Evolutionary conservation across 78 protist species (phyloP), one percentile per base, ranked within the genome.

Genomic region (Tieghemostelium lacteum): DNA sequence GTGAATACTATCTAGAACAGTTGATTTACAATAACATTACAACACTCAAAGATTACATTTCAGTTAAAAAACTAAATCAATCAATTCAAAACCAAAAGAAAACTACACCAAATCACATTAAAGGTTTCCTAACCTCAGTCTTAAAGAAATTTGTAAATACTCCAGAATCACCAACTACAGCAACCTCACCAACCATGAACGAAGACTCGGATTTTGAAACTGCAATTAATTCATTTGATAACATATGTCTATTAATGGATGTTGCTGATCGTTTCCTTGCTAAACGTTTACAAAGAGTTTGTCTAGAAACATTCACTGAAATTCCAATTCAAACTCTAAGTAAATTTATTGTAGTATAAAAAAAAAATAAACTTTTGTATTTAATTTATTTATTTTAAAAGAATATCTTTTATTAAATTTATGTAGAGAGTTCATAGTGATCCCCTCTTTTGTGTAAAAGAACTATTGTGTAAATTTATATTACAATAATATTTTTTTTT

Each of bases 1-100:
- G 77, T 37, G 93, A 88, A 37, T n/a, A 75, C 58, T 77, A 63
- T 49, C 49, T 88, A 22, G 93, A 87, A 60, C 76, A 50, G 26
- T 45, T 69, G 70, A 73, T 87, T 24, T 62, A 64, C 7, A 29
- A 80, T 4, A 72, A 54, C 37, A 66, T 66, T 26, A 36, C 26
- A 34, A 37, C 37, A 67, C 29, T 65, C 49, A 19, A 42, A 73
- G 19, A 73, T 8, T 52, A 16, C 29, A 57, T 57, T 16, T 57
- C 63, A 7, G 14, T 16, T 5, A n/a, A 16, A 8, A 8, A 49
- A 49, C 55, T 49, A 8, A 7, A 57, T 57, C 8, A 4, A 7
- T 5, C 10, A 19, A 7, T 16, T 10, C 36, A 16, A 26, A 20
- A 40, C 14, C 66, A 72, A 49, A 67, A 19, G 42, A 64, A 8